Evolutionary conservation across 495 filamentous ascomycete species (phyloP).

Genomic region (Echria macrotheca): DNA sequence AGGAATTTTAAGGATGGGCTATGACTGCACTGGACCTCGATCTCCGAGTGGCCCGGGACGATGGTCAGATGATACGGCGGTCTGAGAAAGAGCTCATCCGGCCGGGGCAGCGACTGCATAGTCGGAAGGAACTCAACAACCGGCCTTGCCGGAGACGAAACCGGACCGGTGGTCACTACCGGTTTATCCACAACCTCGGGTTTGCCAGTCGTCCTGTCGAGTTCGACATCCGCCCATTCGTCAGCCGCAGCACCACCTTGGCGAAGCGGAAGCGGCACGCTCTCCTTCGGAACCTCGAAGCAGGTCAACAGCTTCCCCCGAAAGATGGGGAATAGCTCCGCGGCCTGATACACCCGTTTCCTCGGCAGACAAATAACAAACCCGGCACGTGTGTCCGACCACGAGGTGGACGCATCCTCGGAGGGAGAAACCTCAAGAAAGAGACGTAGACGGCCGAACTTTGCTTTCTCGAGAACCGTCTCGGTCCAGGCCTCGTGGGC

Average conservation of each 20-base stretch:
- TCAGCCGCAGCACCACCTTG: slow-evolving; percentile 12
- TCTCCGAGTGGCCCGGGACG: slow-evolving; percentile 1
- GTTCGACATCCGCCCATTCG: slow-evolving; percentile 31
- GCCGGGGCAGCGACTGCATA: slow-evolving; percentile 25
- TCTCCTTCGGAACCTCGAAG: slow-evolving; percentile 20
- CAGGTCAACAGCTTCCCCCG: slow-evolving; percentile 20
- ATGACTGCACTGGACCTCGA: slow-evolving; percentile 37
- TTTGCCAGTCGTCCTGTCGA: slow-evolving; percentile 21
- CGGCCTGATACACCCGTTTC: slow-evolving; percentile 15
- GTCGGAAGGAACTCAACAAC: slow-evolving; percentile 27
- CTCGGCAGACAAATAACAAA: slow-evolving; percentile 32
- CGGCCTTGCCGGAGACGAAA: background rate
- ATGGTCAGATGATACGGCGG: slow-evolving; percentile 38
- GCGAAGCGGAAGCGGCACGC: background rate
- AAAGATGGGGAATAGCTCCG: slow-evolving; percentile 27
- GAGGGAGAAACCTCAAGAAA: slow-evolving; percentile 26
- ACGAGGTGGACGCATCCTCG: slow-evolving; percentile 13
- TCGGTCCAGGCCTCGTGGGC: slow-evolving; percentile 28
- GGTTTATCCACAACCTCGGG: slow-evolving; percentile 15
- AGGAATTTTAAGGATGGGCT: slow-evolving; percentile 35
- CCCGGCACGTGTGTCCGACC: slow-evolving; percentile 18
- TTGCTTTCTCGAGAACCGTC: slow-evolving; percentile 20
- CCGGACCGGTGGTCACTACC: background rate
- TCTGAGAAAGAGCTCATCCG: slow-evolving; percentile 31
- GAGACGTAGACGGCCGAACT: slow-evolving; percentile 18